Base-by-base conservation (phyloP, 1,139 yeast genomes). In the Nakaseomyces uthaithaninus region DNA sequence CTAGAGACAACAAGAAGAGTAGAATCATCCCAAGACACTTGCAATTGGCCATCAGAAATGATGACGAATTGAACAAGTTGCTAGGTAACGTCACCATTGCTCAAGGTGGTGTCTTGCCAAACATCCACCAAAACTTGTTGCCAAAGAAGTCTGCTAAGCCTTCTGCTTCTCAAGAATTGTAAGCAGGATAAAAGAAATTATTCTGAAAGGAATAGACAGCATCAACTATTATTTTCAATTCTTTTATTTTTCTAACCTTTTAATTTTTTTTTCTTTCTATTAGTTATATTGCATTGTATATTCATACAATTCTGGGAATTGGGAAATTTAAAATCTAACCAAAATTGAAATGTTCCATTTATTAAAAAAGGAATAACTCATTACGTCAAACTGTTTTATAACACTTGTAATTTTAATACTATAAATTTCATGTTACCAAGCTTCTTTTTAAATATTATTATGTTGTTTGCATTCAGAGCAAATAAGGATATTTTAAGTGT, bases 1-100 rank as follows among this genome's bases (percentile, higher is more conserved):
- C 97, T 44, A 86, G 95, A 72, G 97, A 89, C 65, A 84, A 89
- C 80, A 87, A 87, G 74, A 89, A 89, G 75, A 83, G 95, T 57
- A 89, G 97, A 82, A 89, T 89, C 61, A 87, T 91, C 55, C 97
- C 97, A 69, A 87, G 97, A 77, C 97, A 91, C 68, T 78, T 89
- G 67, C 96, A 89, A 70, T 80, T 89, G 62, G 97, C 97, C 64
- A 89, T 91, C 74, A 83, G 97, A 79, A 91, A 91, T 69, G 95
- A 86, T 72, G 95, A 89, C 71, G 95, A 87, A 71, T 77, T 87
- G 68, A 89, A 87, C 80, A 85, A 81, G 69, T 75, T 84, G 53
- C 75, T 85, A 59, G 97, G 98, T 65, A 87, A 83, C 66, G 94
- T 85, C 59, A 83, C 94, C 54, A 86, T 85, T 62, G 94, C 95